These are phyloP conservation scores for Penicillium ucsense DNA, from an alignment of 495 filamentous ascomycete genomes.

Conservation along the genomic window DNA sequence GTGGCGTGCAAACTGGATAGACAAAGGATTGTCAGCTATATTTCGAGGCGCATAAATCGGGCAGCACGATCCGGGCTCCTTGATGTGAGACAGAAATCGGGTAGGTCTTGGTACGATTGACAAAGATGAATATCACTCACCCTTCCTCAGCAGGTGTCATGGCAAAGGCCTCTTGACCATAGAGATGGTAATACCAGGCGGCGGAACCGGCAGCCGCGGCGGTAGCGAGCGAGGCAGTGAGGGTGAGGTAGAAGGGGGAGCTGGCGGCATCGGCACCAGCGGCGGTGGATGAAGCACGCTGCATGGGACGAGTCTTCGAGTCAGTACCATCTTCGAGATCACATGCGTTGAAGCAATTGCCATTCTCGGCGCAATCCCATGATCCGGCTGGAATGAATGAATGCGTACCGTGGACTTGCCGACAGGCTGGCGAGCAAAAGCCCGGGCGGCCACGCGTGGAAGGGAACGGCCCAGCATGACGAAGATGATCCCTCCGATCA, in stretches of 20 bases:
- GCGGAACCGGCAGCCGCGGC: conserved; percentile 75
- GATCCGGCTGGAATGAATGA: conserved; percentile 15
- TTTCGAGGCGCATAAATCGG: conserved; percentile 1
- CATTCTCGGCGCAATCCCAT: conserved; percentile 22
- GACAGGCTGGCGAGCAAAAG: conserved; percentile 47
- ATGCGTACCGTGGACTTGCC: conserved; percentile 42
- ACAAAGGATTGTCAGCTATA: conserved; percentile 7
- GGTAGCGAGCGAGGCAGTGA: conserved; percentile 75
- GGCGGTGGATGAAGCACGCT: conserved; percentile 39
- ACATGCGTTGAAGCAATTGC: conserved; percentile 19
- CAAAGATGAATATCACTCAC: conserved; percentile 47
- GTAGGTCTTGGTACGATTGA: not conserved
- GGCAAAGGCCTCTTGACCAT: conserved; percentile 76
- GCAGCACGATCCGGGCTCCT: conserved; percentile 13
- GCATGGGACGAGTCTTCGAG: conserved; percentile 15
- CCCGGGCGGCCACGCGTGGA: conserved; percentile 71
- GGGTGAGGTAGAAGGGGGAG: conserved; percentile 55
- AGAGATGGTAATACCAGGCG: conserved; percentile 93
- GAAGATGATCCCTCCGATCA: conserved; percentile 33
- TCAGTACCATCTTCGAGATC: not conserved
- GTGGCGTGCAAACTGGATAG: conserved; percentile 71
- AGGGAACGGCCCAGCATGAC: conserved; percentile 80
- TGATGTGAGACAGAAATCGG: too few relatives aligned
- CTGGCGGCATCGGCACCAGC: conserved; percentile 39
- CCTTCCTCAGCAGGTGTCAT: conserved; percentile 95